Evolutionary conservation across 2,329 filamentous ascomycete species (phyloP), one percentile per base, ranked within the genome.

Genomic region (Sporothrix euskadiensis): DNA sequence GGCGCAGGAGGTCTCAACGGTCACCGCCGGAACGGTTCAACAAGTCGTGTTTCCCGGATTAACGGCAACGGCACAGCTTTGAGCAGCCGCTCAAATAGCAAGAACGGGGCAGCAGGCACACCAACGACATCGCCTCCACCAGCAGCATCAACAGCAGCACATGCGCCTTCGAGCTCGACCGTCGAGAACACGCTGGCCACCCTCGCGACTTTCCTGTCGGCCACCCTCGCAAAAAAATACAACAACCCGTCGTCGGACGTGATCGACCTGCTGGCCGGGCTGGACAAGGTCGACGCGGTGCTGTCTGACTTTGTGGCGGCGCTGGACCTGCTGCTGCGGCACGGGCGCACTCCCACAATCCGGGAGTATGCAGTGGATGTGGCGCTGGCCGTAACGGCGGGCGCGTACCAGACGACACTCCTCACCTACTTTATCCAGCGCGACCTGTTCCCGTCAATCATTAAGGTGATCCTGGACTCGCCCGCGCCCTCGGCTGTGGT

Each of bases 191-290:
- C 74, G 0, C 69, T 77, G 26, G 72, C 98, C 93, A 98, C 94
- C 75, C 87, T 98, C 79, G 94, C 92, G 81, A 90, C 92, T 66
- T 98, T 98, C 82, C 87, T 99, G 80, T 90, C 91, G 69, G 90
- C 90, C 72, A 88, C 97, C 22, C 85, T 98, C 75, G 88, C 89
- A 73, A 99, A 98, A 83, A 94, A 92, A 81, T 99, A 97, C 81
- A 94, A 93, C 32, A 98, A 98, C 79, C 93, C 94, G 6, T 98
- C 94, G 81, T 96, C 96, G 69, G 96, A 98, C 82, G 92, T 98
- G 78, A 97, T 99, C 79, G 90, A 91, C 73, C 87, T 98, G 47
- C 87, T 99, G 68, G 93, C 94, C 4, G 96, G 96, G 6, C 88
- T 99, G 71, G 92, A 98, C 83, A 88, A 94, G 77, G 92, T 97